phyloP scores from a whole-genome alignment of 169 alveolate genomes.

The Cryptosporidium tyzzeri region DNA sequence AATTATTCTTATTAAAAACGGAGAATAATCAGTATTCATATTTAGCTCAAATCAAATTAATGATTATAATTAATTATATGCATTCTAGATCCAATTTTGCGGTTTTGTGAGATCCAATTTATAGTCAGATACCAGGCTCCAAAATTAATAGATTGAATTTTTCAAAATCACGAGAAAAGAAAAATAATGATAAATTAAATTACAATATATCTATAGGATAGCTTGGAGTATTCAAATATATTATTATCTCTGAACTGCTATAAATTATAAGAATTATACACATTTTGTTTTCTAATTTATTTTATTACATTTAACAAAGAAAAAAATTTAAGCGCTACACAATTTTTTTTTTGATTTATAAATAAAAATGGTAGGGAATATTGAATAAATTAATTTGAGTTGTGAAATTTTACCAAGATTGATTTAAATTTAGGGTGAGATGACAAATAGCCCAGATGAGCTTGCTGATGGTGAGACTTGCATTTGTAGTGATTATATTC shows the following conservation, averaged over 20 bases:
- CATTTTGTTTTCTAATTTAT: background rate
- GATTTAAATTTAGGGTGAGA: background rate
- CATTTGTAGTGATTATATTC: constrained; percentile 23
- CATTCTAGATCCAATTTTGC: constrained; percentile 25
- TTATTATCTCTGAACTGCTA: too few relatives aligned
- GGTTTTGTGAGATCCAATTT: constrained; percentile 29
- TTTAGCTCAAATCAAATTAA: background rate
- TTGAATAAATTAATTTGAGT: background rate
- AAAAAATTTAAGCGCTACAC: background rate
- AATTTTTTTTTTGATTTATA: background rate
- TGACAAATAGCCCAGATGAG: background rate
- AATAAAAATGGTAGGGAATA: background rate
- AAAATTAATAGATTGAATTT: constrained; percentile 8
- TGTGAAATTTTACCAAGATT: background rate
- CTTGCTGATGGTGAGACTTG: background rate
- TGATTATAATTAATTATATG: background rate
- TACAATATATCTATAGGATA: too few relatives aligned
- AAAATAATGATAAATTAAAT: background rate
- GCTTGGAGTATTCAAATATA: too few relatives aligned
- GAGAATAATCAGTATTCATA: background rate
- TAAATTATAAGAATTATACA: too few relatives aligned
- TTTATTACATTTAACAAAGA: background rate
- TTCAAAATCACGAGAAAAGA: background rate
- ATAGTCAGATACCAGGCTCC: constrained; percentile 23
- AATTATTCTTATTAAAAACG: background rate